Evolutionary conservation across 2,329 filamentous ascomycete genomes (phyloP).

Genomic region (Geosmithia morbida): DNA sequence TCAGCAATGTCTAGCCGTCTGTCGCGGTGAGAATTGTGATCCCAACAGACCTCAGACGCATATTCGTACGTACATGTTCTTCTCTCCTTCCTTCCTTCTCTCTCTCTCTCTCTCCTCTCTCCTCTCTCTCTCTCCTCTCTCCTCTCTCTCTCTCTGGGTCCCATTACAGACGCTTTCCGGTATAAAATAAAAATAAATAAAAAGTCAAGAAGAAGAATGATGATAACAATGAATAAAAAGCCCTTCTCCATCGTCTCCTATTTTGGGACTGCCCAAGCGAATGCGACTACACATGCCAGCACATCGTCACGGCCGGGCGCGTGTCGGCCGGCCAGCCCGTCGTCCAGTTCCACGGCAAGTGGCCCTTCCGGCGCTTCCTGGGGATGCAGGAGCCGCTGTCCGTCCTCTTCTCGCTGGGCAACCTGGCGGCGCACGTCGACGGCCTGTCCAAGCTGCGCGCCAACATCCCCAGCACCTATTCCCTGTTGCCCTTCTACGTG

Average conservation of each 20-base stretch:
- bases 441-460: conserved; percentile 60
- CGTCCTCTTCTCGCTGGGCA: conserved; percentile 85
- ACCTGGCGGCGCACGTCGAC: conserved; percentile 71
- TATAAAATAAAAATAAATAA: no score
- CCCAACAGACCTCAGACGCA: conserved; percentile 39
- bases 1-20: conserved; percentile 70
- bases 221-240: no score
- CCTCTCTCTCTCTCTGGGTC: no score
- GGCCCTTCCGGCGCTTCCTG: conserved; percentile 83
- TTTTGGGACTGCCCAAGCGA: conserved; percentile 86
- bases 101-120: conserved; percentile 3
- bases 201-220: no score
- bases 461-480: conserved; percentile 56
- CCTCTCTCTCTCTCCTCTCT: conserved; percentile 1
- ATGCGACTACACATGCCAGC: conserved; percentile 97
- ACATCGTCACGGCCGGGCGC: conserved; percentile 68
- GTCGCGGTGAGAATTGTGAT: conserved; percentile 66
- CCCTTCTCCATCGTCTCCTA: conserved; percentile 71
- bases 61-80: conserved; percentile 67
- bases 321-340: conserved; percentile 51
- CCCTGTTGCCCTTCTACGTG: conserved; percentile 68
- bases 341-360: conserved; percentile 96
- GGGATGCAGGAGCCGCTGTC: conserved; percentile 93
- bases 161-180: no score
- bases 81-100: conserved; percentile 20